These are phyloP conservation scores for Xylariaceae sp. DNA, from an alignment of 2,329 filamentous ascomycete species.

Conservation along the genomic window DNA sequence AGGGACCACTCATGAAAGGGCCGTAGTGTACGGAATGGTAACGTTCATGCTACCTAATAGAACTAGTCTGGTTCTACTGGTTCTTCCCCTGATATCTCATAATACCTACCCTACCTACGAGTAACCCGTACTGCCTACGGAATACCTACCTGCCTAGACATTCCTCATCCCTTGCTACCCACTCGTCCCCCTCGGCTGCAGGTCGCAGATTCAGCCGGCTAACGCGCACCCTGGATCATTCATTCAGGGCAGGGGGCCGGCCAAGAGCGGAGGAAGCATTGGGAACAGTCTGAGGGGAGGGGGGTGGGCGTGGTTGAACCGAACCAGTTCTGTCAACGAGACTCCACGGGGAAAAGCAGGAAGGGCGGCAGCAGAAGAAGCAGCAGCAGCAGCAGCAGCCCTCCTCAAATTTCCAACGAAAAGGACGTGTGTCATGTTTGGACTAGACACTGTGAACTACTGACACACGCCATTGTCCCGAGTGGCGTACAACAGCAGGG, in stretches of 20 bases:
- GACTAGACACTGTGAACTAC: constrained; percentile 22
- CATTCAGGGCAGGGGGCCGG: background rate
- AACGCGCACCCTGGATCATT: constrained; percentile 12
- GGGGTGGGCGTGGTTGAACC: background rate
- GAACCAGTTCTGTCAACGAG: constrained; percentile 10
- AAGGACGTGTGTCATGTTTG: constrained; percentile 9
- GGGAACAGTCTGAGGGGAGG: too few species aligned
- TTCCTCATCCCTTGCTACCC: constrained; percentile 14
- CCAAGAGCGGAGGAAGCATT: constrained; percentile 9
- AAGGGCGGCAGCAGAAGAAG: background rate
- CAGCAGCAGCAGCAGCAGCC: constrained; percentile 4
- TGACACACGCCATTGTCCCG: constrained; percentile 23
- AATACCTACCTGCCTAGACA: constrained; percentile 4
- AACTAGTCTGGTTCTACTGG: constrained; percentile 19
- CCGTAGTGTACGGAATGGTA: constrained; percentile 17
- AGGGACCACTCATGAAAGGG: constrained; percentile 25
- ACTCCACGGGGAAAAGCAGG: constrained; percentile 2
- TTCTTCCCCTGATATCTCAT: background rate
- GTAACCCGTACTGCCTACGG: too few species aligned
- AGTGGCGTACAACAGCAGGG: constrained; percentile 23
- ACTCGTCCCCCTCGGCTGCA: constrained; percentile 21
- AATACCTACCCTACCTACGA: background rate
- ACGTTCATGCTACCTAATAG: constrained; percentile 21
- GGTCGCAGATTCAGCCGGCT: constrained; percentile 18
- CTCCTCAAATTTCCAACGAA: constrained; percentile 7